Base-by-base conservation (phyloP, 495 filamentous ascomycete genomes). In the Aspergillus diversus region DNA sequence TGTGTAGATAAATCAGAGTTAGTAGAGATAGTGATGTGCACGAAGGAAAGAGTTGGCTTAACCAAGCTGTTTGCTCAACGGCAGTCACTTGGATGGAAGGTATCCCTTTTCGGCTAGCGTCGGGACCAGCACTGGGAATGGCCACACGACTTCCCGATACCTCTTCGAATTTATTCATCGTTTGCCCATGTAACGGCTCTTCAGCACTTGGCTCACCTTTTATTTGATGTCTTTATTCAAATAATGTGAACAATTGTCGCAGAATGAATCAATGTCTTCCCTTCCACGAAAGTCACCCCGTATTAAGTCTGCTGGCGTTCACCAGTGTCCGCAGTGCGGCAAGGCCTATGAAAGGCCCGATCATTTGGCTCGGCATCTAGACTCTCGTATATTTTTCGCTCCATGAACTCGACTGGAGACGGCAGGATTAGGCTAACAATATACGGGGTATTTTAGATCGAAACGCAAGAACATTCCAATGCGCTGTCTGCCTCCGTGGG, bases 301-400 rank as follows among this genome's bases (percentile, higher is more conserved):
- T 17, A 16, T 46, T 17, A 69, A 57, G 43, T 33, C 57, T 33
- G 31, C 52, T 7, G 62, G 55, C 51, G 32, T 46, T 6, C 70
- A 72, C 31, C 67, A 54, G 11, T 72, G 70, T 39, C 68, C 64
- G 0, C 67, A 74, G 1, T 74, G 70, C 32, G 64, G 57, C 56
- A 66, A 66, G 63, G 68, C 62, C 7, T 74, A 72, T 27, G 47
- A 50, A 17, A 50, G 47, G 6, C 47, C 47, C 5, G 72, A 74
- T 56, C 71, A 74, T 61, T 53, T 74, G n/a, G 66, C 69, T 17
- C 71, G 71, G 33, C 71, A 72, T 57, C 54, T 72, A 32, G 67
- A 74, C 47, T 72, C 71, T 43, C 71, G 69, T 72, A 50, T 53
- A 63, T 61, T 7, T n/a, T 11, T 21, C n/a, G 11, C n/a, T 27